Evolutionary conservation across 495 filamentous ascomycete genomes (phyloP), one percentile per base, ranked within the genome.

Genomic region (Tetracladium marchalianum): DNA sequence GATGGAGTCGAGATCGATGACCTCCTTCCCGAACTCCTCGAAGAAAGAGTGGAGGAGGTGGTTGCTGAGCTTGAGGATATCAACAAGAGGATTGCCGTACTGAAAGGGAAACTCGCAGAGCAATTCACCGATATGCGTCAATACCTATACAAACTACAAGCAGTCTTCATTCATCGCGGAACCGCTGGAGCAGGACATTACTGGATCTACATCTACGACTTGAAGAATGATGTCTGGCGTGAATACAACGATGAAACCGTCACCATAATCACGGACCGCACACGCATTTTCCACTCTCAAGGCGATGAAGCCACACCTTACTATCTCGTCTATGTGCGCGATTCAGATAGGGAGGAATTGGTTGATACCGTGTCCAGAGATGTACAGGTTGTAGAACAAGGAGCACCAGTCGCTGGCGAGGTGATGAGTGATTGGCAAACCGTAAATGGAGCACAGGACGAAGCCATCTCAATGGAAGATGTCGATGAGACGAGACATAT

Each of bases 131-230:
- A 72, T 44, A 63, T 75, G 52, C 69, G 66, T 27, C 60, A 77
- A 17, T 61, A 85, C 17, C 71, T 78, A 2, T 99, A 96, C 61
- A 78, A 75, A n/a, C 77, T 99, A 11, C 86, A 93, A 46, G 85
- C 92, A 0, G 84, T 96, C 16, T 90, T 97, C 61, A 86, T 95
- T 41, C 93, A 99, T 58, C 76, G 81, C 4, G 93, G 82, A 37
- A 66, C 57, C 11, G 51, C 64, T 6, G 52, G 57, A 1, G 84
- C 82, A 41, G 92, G 92, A 1, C 92, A 98, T 62, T 99, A 96
- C 67, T 99, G 86, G 78, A 88, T 96, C 47, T 96, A 89, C 72
- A 94, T 98, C 54, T 82, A 79, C 58, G 92, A 97, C 62, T 94
- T 93, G 61, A 70, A 78, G 44, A 71, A 75, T 32, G 69, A 82